Evolutionary conservation across 2,329 filamentous ascomycete species (phyloP).

Genomic region (Aspergillus viridinutans): DNA sequence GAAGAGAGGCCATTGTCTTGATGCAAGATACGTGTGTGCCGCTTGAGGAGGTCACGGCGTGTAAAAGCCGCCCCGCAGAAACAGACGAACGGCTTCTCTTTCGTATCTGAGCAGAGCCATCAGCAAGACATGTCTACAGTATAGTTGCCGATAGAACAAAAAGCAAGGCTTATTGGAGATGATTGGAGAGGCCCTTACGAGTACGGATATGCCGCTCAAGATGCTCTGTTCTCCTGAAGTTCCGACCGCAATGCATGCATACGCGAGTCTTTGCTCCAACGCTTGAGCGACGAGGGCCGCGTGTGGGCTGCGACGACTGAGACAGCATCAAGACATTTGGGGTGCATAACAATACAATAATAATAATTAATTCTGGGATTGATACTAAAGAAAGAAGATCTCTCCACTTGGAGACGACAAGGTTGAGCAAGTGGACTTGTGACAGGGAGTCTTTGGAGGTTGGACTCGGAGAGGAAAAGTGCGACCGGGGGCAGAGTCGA

Average conservation of each 20-base stretch:
- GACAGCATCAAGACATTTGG: conserved; percentile 29
- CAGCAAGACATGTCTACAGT: conserved; percentile 2
- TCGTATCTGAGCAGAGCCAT: conserved; percentile 25
- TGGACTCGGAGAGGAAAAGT: background rate
- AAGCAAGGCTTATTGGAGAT: background rate
- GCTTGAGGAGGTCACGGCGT: conserved; percentile 32
- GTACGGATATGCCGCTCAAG: conserved; percentile 35
- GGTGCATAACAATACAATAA: conserved; percentile 1
- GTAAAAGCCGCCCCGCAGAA: conserved; percentile 35
- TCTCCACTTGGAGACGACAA: conserved; percentile 20
- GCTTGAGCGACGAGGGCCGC: conserved; percentile 21
- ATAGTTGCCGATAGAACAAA: background rate
- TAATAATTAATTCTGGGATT: conserved; percentile 2
- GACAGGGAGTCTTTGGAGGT: background rate
- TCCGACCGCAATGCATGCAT: conserved; percentile 32
- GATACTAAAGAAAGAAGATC: background rate
- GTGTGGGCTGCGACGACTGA: conserved; percentile 24
- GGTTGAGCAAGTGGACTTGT: background rate
- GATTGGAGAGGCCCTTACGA: conserved; percentile 19
- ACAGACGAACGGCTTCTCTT: conserved; percentile 35
- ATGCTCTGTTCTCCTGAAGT: conserved; percentile 32
- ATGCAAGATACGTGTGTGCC: conserved; percentile 31
- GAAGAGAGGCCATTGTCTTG: conserved; percentile 26
- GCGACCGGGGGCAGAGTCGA: background rate
- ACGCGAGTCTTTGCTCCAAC: conserved; percentile 28